Conservation (phyloP, 2,329 filamentous ascomycete genomes). For the Blumeriella jaapii region DNA sequence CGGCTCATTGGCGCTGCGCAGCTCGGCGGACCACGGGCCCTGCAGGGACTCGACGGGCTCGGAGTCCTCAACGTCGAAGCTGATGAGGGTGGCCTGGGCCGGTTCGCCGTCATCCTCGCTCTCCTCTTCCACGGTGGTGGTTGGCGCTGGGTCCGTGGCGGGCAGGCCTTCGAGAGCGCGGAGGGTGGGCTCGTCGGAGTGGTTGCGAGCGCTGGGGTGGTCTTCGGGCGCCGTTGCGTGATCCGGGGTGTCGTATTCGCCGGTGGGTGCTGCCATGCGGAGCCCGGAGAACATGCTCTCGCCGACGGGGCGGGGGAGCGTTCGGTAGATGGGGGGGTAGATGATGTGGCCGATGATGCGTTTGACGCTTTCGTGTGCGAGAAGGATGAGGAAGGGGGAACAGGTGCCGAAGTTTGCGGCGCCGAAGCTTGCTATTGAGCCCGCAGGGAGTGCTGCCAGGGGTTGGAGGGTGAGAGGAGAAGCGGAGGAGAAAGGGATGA, state of each 20-base stretch:
- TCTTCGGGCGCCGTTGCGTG: slow-evolving; percentile 6
- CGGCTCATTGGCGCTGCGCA: slow-evolving; percentile 26
- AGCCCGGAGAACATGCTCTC: slow-evolving; percentile 21
- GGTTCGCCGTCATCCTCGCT: too few species aligned
- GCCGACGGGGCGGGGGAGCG: slow-evolving; percentile 23
- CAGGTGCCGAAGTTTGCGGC: slow-evolving; percentile 11
- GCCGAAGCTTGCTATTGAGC: slow-evolving; percentile 14
- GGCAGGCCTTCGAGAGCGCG: slow-evolving; percentile 25
- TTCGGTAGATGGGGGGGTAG: slow-evolving; percentile 23
- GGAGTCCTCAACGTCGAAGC: slow-evolving; percentile 27
- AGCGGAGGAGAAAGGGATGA: slow-evolving; percentile 21
- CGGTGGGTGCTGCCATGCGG: slow-evolving; percentile 9
- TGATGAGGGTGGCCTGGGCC: slow-evolving; percentile 25
- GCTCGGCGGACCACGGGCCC: slow-evolving; percentile 27
- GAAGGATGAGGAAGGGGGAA: slow-evolving; percentile 21
- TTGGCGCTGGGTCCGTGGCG: slow-evolving; percentile 10
- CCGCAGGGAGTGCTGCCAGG: slow-evolving; percentile 5
- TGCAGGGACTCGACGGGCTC: slow-evolving; percentile 16
- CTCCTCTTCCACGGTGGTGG: slow-evolving; percentile 24
- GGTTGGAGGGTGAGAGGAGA: slow-evolving; percentile 21
- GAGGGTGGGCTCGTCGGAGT: slow-evolving; percentile 22
- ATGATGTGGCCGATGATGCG: slow-evolving; percentile 16
- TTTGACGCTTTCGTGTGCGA: slow-evolving; percentile 19
- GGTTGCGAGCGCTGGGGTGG: slow-evolving; percentile 8
- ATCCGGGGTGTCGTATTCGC: slow-evolving; percentile 20